These are phyloP conservation scores for Arachnomyces sp. DNA, from an alignment of 2,329 filamentous ascomycete species.

Conservation along the genomic window DNA sequence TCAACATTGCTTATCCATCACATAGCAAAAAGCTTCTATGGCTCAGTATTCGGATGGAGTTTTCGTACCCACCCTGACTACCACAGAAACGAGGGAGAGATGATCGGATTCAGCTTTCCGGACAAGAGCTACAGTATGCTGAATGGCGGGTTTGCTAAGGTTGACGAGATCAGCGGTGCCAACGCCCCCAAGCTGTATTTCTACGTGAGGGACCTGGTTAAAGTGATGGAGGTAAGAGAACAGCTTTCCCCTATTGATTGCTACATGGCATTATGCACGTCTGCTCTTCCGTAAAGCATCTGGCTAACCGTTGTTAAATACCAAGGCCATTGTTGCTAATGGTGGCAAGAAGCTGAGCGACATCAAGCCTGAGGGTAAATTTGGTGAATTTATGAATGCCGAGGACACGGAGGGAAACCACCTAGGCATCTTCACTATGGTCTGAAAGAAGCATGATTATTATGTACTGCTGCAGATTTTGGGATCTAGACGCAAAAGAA, in stretches of 20 bases:
- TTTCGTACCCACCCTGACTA: conserved; percentile 9
- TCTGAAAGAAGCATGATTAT: too few species aligned
- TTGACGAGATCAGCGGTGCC: conserved; percentile 8
- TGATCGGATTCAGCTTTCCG: conserved; percentile 15
- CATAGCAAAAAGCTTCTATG: conserved; percentile 17
- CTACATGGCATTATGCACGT: too few species aligned
- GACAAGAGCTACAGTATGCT: conserved; percentile 6
- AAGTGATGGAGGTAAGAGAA: conserved; percentile 11
- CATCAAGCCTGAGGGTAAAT: conserved; percentile 12
- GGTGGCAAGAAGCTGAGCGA: conserved; percentile 14
- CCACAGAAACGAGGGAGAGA: conserved; percentile 10
- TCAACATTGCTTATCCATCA: neutral
- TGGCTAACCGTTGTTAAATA: neutral
- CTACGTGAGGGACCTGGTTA: conserved; percentile 15
- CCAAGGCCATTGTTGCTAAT: conserved; percentile 13
- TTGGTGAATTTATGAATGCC: conserved; percentile 14
- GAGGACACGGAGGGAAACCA: conserved; percentile 18
- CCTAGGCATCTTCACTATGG: conserved; percentile 17
- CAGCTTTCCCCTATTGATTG: too few species aligned
- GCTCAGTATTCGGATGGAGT: conserved; percentile 16
- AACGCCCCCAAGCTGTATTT: conserved; percentile 15
- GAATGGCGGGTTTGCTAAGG: conserved; percentile 14
- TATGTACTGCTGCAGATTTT: too few species aligned
- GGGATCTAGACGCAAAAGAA: too few species aligned
- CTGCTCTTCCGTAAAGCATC: neutral